These are phyloP conservation scores for Kernera saxatilis DNA, from an alignment of 345 rosid species.

Conservation along the genomic window DNA sequence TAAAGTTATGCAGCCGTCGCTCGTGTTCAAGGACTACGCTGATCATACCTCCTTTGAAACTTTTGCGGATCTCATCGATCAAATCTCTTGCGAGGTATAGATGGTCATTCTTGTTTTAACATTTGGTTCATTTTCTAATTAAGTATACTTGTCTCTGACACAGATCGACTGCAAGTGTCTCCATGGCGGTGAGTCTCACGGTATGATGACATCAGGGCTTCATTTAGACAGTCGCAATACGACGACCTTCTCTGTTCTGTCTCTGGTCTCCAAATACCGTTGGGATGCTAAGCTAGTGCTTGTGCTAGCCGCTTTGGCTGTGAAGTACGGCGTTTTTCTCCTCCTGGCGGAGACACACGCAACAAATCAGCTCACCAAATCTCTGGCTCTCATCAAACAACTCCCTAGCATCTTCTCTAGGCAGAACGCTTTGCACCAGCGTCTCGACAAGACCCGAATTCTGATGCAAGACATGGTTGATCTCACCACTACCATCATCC, in stretches of 20 bases:
- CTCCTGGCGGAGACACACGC: constrained; percentile 60
- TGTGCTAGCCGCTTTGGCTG: constrained; percentile 69
- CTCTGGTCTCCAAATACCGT: constrained; percentile 43
- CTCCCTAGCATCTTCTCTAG: constrained; percentile 53
- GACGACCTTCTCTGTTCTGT: constrained; percentile 49
- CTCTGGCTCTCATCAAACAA: constrained; percentile 74
- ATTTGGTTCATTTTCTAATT: not conserved
- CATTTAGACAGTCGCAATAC: constrained; percentile 32
- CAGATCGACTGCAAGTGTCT: constrained; percentile 62
- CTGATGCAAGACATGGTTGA: constrained; percentile 64
- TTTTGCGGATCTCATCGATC: constrained; percentile 52
- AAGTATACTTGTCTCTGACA: not conserved
- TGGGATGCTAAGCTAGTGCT: constrained; percentile 87
- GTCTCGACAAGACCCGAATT: constrained; percentile 43
- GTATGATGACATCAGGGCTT: constrained; percentile 22
- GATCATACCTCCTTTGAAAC: constrained; percentile 49
- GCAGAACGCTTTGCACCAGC: constrained; percentile 40
- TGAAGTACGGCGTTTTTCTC: constrained; percentile 81
- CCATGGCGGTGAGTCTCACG: constrained; percentile 56
- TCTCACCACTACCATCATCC: constrained; percentile 48
- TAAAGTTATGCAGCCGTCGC: constrained; percentile 23
- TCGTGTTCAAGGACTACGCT: constrained; percentile 27
- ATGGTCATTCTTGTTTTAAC: not conserved
- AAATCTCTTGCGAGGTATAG: constrained; percentile 61
- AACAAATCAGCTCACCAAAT: constrained; percentile 69